Evolutionary conservation across 805 yeast species (phyloP), one percentile per base, ranked within the genome.

Genomic region (Starmerella tilneyi): DNA sequence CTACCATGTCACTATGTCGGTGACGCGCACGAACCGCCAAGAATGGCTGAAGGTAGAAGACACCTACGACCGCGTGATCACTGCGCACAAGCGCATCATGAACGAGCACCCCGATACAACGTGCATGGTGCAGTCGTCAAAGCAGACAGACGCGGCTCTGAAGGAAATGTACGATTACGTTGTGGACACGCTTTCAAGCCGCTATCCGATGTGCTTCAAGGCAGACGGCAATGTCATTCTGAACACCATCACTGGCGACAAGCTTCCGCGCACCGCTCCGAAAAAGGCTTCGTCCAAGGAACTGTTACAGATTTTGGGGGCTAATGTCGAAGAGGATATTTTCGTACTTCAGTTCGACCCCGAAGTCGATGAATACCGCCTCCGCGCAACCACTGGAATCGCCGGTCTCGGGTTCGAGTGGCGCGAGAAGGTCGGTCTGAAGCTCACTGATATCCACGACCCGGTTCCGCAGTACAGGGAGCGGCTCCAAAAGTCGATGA

Each of bases 331-430:
- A 53, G 86, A 81, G 52, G 88, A 83, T 56, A 67, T 78, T 43
- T 57, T 81, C 29, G 61, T 82, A 6, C 70, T 70, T 12, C 74
- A 74, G 48, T 86, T 80, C 54, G 56, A 59, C 16, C 45, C 49
- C 12, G 44, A 54, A 7, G 51, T 44, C 19, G 52, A 47, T 19
- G 56, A 45, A 35, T 81, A 79, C 56, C 64, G 71, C 21, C 59
- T 78, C 30, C 65, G 79, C 43, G 78, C 76, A 0, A 74, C 77
- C 5, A 63, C 73, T 3, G 71, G 78, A 17, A 75, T 78, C 9
- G 79, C 79, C 53, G 85, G 89, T 1, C 75, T 80, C 1, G 89
- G 92, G 1, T 82, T 82, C 60, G 77, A 77, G 56, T 88, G 89
- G 5, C 61, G 69, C 5, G 63, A 57, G 7, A 72, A 75, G 52